Evolutionary conservation across 805 yeast genomes (phyloP), one percentile per base, ranked within the genome.

Genomic region (Yarrowia osloensis): DNA sequence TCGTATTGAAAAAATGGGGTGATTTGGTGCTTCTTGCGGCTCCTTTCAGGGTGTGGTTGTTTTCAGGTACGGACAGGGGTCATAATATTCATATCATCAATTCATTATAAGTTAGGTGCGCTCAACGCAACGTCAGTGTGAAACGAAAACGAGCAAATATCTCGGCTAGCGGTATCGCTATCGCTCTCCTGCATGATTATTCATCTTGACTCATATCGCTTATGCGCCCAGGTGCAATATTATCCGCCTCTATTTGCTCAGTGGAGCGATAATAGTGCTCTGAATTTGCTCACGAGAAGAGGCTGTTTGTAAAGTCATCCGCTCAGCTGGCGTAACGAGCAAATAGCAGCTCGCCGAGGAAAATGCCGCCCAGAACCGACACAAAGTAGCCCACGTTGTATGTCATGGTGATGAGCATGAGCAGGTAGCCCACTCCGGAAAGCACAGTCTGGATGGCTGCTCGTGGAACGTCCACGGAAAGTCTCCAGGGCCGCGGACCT

Each of bases 401-500:
- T 9, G 76, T 70, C 75, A 73, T 73, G 46, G 71, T 76, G 12
- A 73, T 74, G 47, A 73, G 42, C 75, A 73, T 73, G 39, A 72
- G 71, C 31, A 73, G 54, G 55, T 72, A 73, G 12, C 70, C 39
- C 67, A 69, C 42, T 69, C 59, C 21, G 68, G 63, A 73, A 69
- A 73, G 33, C 71, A 75, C 31, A 70, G 68, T 24, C 66, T 63
- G 67, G 17, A 66, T 49, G 19, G 47, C 66, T 1, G 69, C 68
- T 37, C 57, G 39, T 2, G 67, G 67, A 19, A 63, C 57, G 47
- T 63, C 67, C 21, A 50, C 67, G 8, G 67, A 63, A 13, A 63
- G 49, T 37, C 67, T 35, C 67, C 67, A 63, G 29, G 67, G 67
- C 1, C 67, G 35, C 11, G 67, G 59, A 26, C 67, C 67, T 28